Conservation (phyloP, 345 rosid species). For the Melaleuca alternifolia region DNA sequence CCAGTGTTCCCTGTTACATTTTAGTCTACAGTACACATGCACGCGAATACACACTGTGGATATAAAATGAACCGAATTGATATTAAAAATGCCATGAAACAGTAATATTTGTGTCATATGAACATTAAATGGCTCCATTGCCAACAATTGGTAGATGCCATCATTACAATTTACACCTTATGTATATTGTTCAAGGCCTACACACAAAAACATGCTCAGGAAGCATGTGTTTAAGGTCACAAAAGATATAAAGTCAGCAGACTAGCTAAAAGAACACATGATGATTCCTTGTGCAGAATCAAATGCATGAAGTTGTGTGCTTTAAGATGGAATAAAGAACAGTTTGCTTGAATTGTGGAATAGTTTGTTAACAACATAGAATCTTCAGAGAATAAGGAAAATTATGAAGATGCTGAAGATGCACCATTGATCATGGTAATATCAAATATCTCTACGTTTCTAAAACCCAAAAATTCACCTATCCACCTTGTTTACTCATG, state of each 20-base stretch:
- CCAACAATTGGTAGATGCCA: not conserved
- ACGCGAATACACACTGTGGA: not conserved
- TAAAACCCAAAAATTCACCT: not conserved
- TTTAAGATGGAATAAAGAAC: not conserved
- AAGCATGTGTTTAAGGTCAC: not conserved
- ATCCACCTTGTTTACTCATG: not conserved
- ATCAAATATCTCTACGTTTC: not conserved
- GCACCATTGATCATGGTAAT: not conserved
- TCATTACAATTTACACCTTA: not conserved
- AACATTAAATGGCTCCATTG: not conserved
- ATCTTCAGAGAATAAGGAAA: not conserved
- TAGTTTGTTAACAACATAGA: not conserved
- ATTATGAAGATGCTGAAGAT: not conserved
- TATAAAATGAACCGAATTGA: not conserved
- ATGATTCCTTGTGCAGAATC: not conserved
- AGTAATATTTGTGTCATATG: not conserved
- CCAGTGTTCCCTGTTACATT: not conserved
- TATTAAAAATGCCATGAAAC: not conserved
- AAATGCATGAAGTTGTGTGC: not conserved
- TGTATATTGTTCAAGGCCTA: not conserved
- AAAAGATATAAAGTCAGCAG: not conserved
- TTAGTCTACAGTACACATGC: not conserved
- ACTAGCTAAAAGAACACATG: not conserved
- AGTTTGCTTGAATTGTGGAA: not conserved
- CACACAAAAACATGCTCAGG: not conserved